phyloP scores from a whole-genome alignment of 2,329 filamentous ascomycete genomes.

The Aureobasidium namibiae region DNA sequence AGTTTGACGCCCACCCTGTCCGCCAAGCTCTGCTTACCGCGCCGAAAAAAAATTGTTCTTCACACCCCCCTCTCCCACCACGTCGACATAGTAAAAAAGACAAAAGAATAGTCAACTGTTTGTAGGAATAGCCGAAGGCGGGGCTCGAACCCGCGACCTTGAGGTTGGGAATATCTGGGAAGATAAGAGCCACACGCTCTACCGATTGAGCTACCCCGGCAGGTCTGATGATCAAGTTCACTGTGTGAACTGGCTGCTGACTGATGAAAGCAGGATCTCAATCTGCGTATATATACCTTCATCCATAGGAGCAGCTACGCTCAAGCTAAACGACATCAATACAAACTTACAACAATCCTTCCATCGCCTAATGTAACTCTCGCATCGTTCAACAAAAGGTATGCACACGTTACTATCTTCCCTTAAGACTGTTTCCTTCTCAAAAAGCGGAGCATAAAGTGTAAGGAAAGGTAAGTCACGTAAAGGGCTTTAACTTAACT shows the following conservation, averaged over 20 bases:
- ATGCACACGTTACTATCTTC: too few species aligned
- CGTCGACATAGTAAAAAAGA: not conserved
- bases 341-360: too few species aligned
- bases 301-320: too few species aligned
- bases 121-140: not conserved
- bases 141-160: not conserved
- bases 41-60: not conserved
- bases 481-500: too few species aligned
- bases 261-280: not conserved
- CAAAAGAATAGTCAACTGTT: not conserved
- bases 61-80: not conserved
- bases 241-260: constrained; percentile 1
- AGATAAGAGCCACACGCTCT: constrained; percentile 40
- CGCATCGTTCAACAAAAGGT: too few species aligned
- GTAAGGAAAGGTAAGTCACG: too few species aligned
- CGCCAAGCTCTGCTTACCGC: not conserved
- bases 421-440: too few species aligned
- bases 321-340: too few species aligned
- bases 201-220: constrained; percentile 42
- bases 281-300: not conserved
- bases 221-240: not conserved
- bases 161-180: not conserved
- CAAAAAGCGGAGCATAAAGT: too few species aligned
- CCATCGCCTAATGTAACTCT: too few species aligned
- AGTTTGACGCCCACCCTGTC: not conserved